Percentiles rank a stretch among this genome's conserved stretches.
phyloP scores from a whole-genome alignment of 176 grass and related monocot genomes.

The Paspalum vaginatum region DNA sequence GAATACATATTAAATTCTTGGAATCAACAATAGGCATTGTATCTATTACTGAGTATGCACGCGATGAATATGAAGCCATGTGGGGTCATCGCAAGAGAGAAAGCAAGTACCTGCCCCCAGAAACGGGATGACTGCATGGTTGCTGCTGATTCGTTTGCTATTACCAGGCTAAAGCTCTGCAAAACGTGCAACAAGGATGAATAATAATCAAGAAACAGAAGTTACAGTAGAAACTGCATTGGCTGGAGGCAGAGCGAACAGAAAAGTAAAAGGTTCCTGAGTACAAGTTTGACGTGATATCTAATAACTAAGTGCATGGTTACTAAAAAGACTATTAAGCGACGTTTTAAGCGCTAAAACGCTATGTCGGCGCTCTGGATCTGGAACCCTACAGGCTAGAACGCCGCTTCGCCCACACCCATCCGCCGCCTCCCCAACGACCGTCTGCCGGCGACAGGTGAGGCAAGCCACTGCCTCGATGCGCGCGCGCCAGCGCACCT shows the following conservation, averaged over 20 bases:
- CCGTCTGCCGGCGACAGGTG: no score
- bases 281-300: neutral
- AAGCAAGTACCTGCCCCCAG: slow-evolving; percentile 62
- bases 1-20: slow-evolving; percentile 7
- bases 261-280: neutral
- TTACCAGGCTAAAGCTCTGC: slow-evolving; percentile 17
- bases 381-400: no score
- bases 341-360: no score
- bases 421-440: no score
- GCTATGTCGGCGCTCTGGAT: no score
- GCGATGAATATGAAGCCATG: neutral
- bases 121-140: slow-evolving; percentile 81
- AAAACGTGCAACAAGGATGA: neutral
- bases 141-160: slow-evolving; percentile 20
- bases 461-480: no score
- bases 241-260: neutral
- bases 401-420: no score
- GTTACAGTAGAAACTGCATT: neutral
- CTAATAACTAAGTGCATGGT: no score
- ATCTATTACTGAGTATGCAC: neutral
- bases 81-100: neutral
- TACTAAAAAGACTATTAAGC: no score
- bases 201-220: slow-evolving; percentile 16
- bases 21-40: neutral
- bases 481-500: no score